These are phyloP conservation scores for Rhodamnia argentea DNA, from an alignment of 345 rosid genomes.

Conservation along the genomic window DNA sequence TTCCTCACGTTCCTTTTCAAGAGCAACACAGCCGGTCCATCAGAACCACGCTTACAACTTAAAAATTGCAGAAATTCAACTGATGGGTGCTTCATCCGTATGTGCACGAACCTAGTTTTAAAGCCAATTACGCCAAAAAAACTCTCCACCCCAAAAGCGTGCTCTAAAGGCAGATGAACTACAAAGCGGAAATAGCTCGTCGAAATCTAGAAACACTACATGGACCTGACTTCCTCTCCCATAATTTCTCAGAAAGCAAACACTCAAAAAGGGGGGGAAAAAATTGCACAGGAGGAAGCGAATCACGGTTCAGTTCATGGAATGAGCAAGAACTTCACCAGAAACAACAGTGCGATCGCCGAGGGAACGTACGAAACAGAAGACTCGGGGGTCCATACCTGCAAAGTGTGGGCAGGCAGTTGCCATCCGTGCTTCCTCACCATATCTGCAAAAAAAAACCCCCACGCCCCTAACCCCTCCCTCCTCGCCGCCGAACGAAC, in stretches of 20 bases:
- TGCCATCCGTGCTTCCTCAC: constrained; percentile 99
- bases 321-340: background rate
- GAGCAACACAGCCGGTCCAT: background rate
- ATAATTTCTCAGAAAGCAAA: background rate
- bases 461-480: background rate
- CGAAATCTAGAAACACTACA: background rate
- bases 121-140: background rate
- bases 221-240: background rate
- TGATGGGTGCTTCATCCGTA: background rate
- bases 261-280: background rate
- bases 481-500: background rate
- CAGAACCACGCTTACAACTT: background rate
- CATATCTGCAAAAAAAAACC: constrained; percentile 30
- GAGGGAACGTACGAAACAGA: background rate
- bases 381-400: constrained; percentile 27
- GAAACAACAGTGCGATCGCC: background rate
- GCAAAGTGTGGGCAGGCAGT: constrained; percentile 90
- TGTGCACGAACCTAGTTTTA: background rate
- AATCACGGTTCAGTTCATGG: background rate
- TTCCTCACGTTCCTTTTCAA: background rate
- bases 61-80: background rate
- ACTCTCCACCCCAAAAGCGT: background rate
- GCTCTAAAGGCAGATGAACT: background rate
- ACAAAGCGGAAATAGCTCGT: background rate
- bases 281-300: background rate